Base-by-base conservation (phyloP, 768 basidiomycete species). In the Tulasnella sp. region DNA sequence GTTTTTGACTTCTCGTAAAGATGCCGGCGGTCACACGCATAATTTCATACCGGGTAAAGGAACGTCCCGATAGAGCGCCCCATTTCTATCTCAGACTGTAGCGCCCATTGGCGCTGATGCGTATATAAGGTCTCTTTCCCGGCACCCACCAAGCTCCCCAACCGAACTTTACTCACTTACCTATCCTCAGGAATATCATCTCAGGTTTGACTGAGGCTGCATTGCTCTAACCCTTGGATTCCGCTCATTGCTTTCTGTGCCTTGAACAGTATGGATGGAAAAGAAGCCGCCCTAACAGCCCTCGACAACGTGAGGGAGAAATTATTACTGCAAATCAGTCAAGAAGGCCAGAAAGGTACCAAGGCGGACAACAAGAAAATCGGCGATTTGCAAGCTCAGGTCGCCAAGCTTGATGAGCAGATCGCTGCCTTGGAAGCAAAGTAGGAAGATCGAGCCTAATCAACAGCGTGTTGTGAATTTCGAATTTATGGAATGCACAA, bases 1-100 rank as follows among this genome's bases (percentile, higher is more conserved):
- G 31, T 14, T 28, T 60, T 60, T 4, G 18, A 14, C 12, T 46
- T 46, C 14, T 16, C 46, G 46, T 46, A 46, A 46, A 46, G 8
- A 46, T 46, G 18, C 46, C 46, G n/a, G 24, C 58, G n/a, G 8
- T 28, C 11, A 28, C 31, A 9, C n/a, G n/a, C n/a, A n/a, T 3
- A 46, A 46, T 1, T 28, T n/a, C 7, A 60, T 60, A 31, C 31
- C 9, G 58, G n/a, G n/a, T n/a, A 60, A 60, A 60, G 7, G n/a
- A 28, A n/a, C 7, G 14, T 31, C 58, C 58, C 58, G 58, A 60
- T 60, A 31, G 12, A 24, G 8, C 31, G n/a, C 58, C 14, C 58
- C 58, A 60, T 85, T 98, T 20, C 58, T 60, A 11, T 60, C 58
- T 11, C 31, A 0, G 9, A n/a, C 58, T 31, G n/a, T 24, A 31